These are phyloP conservation scores for Cladosporium sp. DNA, from an alignment of 2,329 filamentous ascomycete species.

Conservation along the genomic window DNA sequence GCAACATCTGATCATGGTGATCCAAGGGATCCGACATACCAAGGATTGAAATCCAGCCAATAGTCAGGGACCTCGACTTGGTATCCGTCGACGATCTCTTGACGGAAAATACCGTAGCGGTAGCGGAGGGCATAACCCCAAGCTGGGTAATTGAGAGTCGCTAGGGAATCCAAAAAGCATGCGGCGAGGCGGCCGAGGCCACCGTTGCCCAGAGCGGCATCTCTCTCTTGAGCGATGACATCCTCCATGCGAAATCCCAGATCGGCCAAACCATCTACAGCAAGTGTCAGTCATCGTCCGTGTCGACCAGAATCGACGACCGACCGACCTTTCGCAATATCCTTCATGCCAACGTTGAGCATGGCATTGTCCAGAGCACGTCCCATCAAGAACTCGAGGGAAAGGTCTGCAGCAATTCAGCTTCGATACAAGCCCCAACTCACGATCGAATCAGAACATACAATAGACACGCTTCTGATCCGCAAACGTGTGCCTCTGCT, in stretches of 20 bases:
- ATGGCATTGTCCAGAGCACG: constrained; percentile 96
- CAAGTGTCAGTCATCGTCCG: background rate
- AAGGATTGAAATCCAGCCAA: constrained; percentile 98
- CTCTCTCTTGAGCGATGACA: constrained; percentile 88
- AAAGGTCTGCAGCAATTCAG: constrained; percentile 56
- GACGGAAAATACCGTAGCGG: constrained; percentile 94
- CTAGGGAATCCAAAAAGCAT: constrained; percentile 94
- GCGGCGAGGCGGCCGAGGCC: constrained; percentile 90
- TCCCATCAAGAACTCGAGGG: constrained; percentile 96
- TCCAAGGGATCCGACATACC: too few relatives aligned
- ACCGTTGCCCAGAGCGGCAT: constrained; percentile 92
- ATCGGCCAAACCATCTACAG: constrained; percentile 65
- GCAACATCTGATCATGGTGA: too few relatives aligned
- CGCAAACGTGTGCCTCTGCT: constrained; percentile 85
- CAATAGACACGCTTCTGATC: constrained; percentile 94
- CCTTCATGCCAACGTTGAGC: constrained; percentile 88
- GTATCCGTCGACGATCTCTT: constrained; percentile 96
- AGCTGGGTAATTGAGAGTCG: constrained; percentile 87
- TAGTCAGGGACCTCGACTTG: constrained; percentile 98
- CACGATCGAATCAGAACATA: constrained; percentile 31
- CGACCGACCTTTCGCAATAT: constrained; percentile 65
- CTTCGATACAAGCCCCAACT: too few relatives aligned
- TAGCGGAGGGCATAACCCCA: constrained; percentile 98
- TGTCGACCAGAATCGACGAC: background rate
- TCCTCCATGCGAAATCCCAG: constrained; percentile 97